Percentiles rank a stretch among this genome's conserved stretches.
Conservation (phyloP, 495 filamentous ascomycete genomes). For the Daldinia caldariorum region DNA sequence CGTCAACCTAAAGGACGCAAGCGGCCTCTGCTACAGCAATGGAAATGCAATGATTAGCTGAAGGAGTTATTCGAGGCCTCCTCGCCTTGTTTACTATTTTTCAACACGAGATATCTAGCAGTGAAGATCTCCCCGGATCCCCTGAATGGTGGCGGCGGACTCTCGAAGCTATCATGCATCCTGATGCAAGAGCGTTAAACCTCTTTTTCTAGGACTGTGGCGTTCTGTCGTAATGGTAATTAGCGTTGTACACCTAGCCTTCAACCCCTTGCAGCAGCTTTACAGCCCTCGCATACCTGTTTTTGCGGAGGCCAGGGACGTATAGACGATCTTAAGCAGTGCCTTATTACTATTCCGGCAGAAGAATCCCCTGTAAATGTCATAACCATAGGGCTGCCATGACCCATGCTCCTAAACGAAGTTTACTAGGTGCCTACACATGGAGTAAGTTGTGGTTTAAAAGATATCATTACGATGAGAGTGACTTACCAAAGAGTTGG, state of each 20-base stretch:
- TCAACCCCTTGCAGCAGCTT: conserved; percentile 38
- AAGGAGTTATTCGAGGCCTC: conserved; percentile 7
- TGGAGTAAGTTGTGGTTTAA: conserved; percentile 23
- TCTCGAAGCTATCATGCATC: conserved; percentile 31
- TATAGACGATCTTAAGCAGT: background rate
- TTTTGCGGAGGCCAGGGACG: conserved; percentile 16
- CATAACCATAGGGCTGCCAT: conserved; percentile 26
- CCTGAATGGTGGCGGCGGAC: conserved; percentile 18
- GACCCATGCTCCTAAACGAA: background rate
- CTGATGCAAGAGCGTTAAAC: conserved; percentile 39
- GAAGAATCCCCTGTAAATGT: background rate
- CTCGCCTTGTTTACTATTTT: conserved; percentile 38
- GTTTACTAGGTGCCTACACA: background rate
- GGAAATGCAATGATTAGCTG: conserved; percentile 11
- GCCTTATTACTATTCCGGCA: background rate
- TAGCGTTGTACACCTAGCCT: conserved; percentile 8
- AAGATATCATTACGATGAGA: conserved; percentile 11
- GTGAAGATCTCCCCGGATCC: conserved; percentile 29
- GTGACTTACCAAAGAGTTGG: conserved; percentile 19
- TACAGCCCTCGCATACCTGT: conserved; percentile 15
- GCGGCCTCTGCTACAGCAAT: background rate
- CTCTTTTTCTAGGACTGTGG: conserved; percentile 19
- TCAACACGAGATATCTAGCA: conserved; percentile 38
- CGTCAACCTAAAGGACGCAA: background rate
- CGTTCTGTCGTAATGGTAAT: conserved; percentile 16